phyloP scores from a whole-genome alignment of 768 basidiomycete genomes.

The Leccinum boreale region DNA sequence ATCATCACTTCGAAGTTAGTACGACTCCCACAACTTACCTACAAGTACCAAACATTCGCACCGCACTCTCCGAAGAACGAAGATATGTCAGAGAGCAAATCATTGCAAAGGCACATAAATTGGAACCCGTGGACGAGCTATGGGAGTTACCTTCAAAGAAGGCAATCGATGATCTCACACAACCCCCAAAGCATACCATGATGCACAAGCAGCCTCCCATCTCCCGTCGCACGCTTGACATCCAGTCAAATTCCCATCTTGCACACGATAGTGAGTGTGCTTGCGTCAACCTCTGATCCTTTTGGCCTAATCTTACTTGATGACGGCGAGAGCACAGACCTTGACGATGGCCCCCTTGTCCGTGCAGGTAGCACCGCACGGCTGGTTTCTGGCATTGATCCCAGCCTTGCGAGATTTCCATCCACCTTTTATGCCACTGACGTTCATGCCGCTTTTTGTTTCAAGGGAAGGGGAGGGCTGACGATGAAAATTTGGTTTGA shows the following conservation, averaged over 20 bases:
- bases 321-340: background rate
- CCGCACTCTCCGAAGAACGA: background rate
- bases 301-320: background rate
- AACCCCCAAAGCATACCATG: background rate
- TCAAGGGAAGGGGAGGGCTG: background rate
- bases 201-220: too few relatives aligned
- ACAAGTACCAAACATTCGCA: background rate
- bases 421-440: background rate
- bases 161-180: background rate
- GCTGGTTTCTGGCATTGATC: background rate
- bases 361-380: background rate
- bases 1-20: background rate
- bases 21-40: background rate
- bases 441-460: background rate
- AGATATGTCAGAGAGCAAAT: background rate
- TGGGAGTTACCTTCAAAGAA: background rate
- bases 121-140: background rate
- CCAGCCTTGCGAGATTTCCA: background rate
- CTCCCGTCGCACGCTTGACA: background rate
- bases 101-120: background rate
- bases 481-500: background rate
- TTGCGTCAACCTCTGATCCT: background rate
- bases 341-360: background rate
- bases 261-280: background rate
- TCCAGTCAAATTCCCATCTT: background rate